Conservation (phyloP, 164 flowering plant genomes). For the Piper longum region DNA sequence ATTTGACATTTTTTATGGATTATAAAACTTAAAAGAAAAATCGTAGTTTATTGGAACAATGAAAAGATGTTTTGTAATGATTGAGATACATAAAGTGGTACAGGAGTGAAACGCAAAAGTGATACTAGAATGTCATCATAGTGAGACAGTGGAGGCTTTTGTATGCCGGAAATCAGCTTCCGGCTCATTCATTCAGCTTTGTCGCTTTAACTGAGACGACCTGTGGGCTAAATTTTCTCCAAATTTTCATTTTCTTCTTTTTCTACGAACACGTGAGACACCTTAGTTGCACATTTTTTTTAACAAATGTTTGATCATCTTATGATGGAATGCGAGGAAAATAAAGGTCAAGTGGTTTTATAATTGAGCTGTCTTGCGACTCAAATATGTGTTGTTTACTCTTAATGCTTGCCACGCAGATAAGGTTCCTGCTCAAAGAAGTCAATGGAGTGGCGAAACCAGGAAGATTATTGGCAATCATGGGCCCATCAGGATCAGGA, state of each 20-base stretch:
- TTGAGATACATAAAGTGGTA: too few species aligned
- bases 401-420: constrained; percentile 19
- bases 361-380: not conserved
- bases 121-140: too few species aligned
- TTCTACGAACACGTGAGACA: too few species aligned
- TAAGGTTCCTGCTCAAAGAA: constrained; percentile 59
- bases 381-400: not conserved
- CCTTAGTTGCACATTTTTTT: too few species aligned
- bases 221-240: not conserved
- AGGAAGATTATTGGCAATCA: constrained; percentile 81
- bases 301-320: not conserved
- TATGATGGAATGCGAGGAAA: not conserved
- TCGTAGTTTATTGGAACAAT: too few species aligned
- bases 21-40: too few species aligned
- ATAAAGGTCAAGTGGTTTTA: not conserved
- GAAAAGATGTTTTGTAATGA: too few species aligned
- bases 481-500: constrained; percentile 99
- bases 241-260: not conserved
- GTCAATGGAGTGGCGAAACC: constrained; percentile 93
- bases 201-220: not conserved
- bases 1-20: too few species aligned
- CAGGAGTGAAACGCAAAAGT: too few species aligned
- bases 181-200: too few species aligned
- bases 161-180: too few species aligned
- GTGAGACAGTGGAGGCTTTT: too few species aligned